Evolutionary conservation across 2,329 filamentous ascomycete genomes (phyloP), one percentile per base, ranked within the genome.

Genomic region (Aspergillus eucalypticola): DNA sequence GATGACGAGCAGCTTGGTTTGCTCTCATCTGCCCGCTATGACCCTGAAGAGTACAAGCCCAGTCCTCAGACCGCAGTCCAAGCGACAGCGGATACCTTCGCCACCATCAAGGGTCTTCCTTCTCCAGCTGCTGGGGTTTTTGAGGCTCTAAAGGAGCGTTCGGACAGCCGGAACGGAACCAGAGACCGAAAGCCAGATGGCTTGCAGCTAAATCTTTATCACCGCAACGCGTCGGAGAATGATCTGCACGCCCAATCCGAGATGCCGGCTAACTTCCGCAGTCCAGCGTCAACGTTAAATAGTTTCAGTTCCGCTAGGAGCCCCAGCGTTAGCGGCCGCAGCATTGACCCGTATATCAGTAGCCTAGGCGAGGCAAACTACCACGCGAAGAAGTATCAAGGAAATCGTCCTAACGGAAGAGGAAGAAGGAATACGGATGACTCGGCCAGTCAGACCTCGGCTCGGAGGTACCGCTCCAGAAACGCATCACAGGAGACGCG

Each of bases 311-410:
- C 75, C 52, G 80, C 73, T 41, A 78, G 82, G 56, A 88, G 85
- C 67, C 79, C 85, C 46, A 85, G 84, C 62, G 79, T 83, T 10
- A 88, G 85, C 66, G 84, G 83, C 42, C 85, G 87, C 63, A 91
- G 86, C 64, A 84, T 91, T 38, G 90, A 96, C 66, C 88, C 93
- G 64, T 96, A 95, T 71, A 93, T 96, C 64, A 91, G 88, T 76
- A 95, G 91, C 71, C 78, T 96, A 1, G 92, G 96, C 35, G 85
- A 91, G 54, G 90, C 91, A 8, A 87, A 87, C 59, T 84, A 86
- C 60, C 86, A 88, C 69, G 79, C 82, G 4, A 81, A 79, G 64
- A 82, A 84, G 29, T 73, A 77, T 25, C 78, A 78, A 42, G 79
- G 78, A 23, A 77, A 77, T 39, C 76, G 77, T 60, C 74, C 76